Conservation (phyloP, 345 rosid genomes). For the Clausena lansium region DNA sequence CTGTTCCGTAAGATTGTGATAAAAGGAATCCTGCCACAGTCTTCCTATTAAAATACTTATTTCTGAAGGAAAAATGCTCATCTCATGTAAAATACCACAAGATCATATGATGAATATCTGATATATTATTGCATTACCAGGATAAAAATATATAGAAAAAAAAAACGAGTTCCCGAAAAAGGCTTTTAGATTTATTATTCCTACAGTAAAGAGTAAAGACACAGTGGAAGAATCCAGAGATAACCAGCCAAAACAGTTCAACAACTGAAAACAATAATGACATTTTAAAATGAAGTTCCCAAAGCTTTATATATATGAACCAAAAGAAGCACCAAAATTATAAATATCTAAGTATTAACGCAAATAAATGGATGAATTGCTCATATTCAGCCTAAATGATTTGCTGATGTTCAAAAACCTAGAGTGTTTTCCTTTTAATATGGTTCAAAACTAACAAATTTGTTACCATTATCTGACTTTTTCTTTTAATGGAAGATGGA, state of each 20-base stretch:
- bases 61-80: background rate
- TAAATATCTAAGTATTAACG: background rate
- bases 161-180: background rate
- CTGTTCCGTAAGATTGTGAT: constrained; percentile 82
- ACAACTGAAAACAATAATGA: background rate
- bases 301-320: background rate
- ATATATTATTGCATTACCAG: background rate
- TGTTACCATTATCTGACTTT: background rate
- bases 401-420: background rate
- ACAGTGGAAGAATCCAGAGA: background rate
- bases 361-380: background rate
- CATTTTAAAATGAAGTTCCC: background rate
- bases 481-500: background rate
- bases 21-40: constrained; percentile 96
- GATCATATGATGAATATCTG: background rate
- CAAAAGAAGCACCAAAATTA: background rate
- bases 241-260: background rate
- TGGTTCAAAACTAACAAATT: constrained; percentile 2
- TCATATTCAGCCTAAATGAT: background rate
- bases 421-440: background rate
- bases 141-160: background rate
- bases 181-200: background rate
- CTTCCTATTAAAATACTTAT: constrained; percentile 22
- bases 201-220: background rate
- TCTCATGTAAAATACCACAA: background rate